Percentiles rank a stretch among this genome's conserved stretches.
Evolutionary conservation across 1,139 yeast genomes (phyloP).

Genomic region (Pichia sp.): DNA sequence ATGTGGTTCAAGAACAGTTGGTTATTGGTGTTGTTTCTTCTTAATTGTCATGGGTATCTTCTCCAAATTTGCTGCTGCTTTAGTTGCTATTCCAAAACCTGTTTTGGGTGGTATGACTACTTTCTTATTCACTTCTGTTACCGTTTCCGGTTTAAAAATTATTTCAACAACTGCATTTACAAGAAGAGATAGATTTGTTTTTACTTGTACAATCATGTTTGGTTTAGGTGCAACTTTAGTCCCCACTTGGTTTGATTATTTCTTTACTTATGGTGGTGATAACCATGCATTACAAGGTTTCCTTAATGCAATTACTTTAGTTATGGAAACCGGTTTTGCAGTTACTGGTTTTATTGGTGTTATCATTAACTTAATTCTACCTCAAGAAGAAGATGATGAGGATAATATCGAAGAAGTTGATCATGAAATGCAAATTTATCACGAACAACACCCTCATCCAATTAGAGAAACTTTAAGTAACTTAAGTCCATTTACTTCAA

Average conservation of each 20-base stretch:
- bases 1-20: slow-evolving; percentile 81
- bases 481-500: slow-evolving; percentile 14
- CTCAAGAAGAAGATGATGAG: slow-evolving; percentile 62
- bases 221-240: slow-evolving; percentile 77
- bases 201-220: slow-evolving; percentile 67
- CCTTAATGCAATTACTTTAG: slow-evolving; percentile 70
- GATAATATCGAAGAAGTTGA: slow-evolving; percentile 32
- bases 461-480: slow-evolving; percentile 13
- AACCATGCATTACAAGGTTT: slow-evolving; percentile 64
- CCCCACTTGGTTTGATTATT: slow-evolving; percentile 65
- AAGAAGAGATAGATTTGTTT: slow-evolving; percentile 79
- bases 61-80: slow-evolving; percentile 83
- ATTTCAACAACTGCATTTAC: slow-evolving; percentile 71
- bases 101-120: slow-evolving; percentile 93
- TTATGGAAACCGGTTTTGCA: slow-evolving; percentile 86
- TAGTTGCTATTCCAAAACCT: slow-evolving; percentile 76
- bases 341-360: slow-evolving; percentile 74
- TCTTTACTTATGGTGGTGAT: slow-evolving; percentile 69
- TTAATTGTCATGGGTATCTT: slow-evolving; percentile 79
- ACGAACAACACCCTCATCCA: slow-evolving; percentile 17
- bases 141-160: slow-evolving; percentile 81
- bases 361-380: slow-evolving; percentile 61
- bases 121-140: slow-evolving; percentile 80
- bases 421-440: slow-evolving; percentile 20
- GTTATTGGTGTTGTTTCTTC: slow-evolving; percentile 85